Conservation (phyloP, 305 asterid genomes). For the Solanum hybrid region DNA sequence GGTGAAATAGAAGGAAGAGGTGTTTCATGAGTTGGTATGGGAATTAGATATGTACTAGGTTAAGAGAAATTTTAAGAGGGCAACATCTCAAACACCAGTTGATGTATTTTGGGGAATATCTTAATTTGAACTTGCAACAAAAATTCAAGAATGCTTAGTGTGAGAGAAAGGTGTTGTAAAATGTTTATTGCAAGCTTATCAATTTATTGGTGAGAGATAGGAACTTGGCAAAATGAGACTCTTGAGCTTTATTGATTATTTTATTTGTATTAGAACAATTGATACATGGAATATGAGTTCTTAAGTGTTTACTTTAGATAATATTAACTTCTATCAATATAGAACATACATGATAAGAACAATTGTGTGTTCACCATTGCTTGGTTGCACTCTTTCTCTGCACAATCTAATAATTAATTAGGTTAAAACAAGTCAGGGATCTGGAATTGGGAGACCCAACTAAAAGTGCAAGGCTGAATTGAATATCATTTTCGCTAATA, state of each 20-base stretch:
- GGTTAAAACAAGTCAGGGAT: background rate
- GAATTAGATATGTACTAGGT: background rate
- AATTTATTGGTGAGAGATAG: background rate
- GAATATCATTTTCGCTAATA: background rate
- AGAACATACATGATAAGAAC: background rate
- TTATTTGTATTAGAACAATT: background rate
- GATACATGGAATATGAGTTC: background rate
- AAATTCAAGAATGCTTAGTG: background rate
- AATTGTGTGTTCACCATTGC: background rate
- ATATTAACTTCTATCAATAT: background rate
- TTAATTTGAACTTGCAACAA: background rate
- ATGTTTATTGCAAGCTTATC: background rate
- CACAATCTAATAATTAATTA: background rate
- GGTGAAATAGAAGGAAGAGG: background rate
- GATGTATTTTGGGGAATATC: background rate
- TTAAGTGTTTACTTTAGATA: background rate
- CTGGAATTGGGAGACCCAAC: background rate
- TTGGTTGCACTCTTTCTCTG: background rate
- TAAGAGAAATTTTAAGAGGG: background rate
- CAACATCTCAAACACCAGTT: no score
- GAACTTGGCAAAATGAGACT: background rate
- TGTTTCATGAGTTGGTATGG: background rate
- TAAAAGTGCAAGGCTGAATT: background rate
- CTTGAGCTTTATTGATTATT: background rate
- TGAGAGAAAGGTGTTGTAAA: background rate